Conservation (phyloP, 768 basidiomycete species). For the Strobilomyces confusus region DNA sequence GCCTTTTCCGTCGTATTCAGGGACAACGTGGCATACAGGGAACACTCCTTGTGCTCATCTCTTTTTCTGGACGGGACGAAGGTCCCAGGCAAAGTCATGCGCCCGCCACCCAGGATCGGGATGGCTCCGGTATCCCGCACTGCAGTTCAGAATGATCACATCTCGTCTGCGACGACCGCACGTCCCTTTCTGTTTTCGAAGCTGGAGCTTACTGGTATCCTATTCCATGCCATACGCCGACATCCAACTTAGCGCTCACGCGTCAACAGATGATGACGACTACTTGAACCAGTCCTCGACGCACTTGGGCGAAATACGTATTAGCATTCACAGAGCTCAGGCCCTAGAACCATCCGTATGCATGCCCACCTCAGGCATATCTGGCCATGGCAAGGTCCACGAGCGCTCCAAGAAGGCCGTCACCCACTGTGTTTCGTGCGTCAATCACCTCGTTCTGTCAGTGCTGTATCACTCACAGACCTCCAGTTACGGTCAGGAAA, state of each 20-base stretch:
- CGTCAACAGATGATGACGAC: conserved; percentile 25
- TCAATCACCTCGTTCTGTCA: not conserved
- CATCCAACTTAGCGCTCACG: conserved; percentile 3
- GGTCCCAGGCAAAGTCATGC: conserved; percentile 6
- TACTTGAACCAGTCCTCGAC: conserved; percentile 12
- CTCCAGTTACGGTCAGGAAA: conserved; percentile 24
- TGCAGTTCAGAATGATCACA: not conserved
- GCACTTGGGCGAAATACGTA: conserved; percentile 21
- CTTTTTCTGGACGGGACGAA: conserved; percentile 20
- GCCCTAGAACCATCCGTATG: accelerated
- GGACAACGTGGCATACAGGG: conserved; percentile 9
- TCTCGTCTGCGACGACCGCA: conserved; percentile 12
- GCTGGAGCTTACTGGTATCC: conserved; percentile 28
- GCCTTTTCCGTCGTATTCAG: conserved; percentile 24
- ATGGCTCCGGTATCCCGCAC: conserved; percentile 1
- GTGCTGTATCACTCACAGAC: not conserved
- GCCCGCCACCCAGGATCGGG: not conserved
- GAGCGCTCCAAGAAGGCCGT: conserved; percentile 32
- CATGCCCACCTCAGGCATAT: not conserved
- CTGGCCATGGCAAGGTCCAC: conserved; percentile 21
- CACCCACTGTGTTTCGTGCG: conserved; percentile 27
- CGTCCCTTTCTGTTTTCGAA: conserved; percentile 26
- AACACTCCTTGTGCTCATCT: conserved; percentile 1
- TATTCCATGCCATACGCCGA: not conserved
- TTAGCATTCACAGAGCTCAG: conserved; percentile 9